A percentile compares a stretch with the other conserved stretches of the same genome.
These are phyloP conservation scores for Magnusiomyces sp. DNA, from an alignment of 1,139 yeast species.

Conservation along the genomic window DNA sequence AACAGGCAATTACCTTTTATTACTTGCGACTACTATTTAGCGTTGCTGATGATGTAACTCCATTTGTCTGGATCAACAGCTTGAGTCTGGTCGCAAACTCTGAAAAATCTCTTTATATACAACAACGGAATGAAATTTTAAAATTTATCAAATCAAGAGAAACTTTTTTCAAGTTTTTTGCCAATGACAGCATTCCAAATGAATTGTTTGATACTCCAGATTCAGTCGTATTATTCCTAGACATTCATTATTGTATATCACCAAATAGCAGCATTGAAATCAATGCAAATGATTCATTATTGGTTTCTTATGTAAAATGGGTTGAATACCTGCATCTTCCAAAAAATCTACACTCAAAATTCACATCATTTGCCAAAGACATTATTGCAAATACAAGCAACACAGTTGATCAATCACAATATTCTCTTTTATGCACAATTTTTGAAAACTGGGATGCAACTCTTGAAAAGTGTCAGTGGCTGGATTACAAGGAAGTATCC, in stretches of 20 bases:
- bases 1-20: slow-evolving; percentile 29
- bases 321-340: no score
- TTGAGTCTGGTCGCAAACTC: slow-evolving; percentile 3
- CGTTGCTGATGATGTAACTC: slow-evolving; percentile 1
- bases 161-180: slow-evolving; percentile 1
- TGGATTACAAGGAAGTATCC: no score
- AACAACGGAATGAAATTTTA: slow-evolving; percentile 5
- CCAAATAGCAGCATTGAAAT: no score
- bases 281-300: no score
- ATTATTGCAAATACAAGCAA: no score
- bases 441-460: no score
- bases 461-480: no score
- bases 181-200: background rate
- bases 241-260: background rate
- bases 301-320: no score
- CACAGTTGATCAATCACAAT: no score
- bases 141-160: slow-evolving; percentile 5
- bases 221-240: background rate
- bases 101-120: slow-evolving; percentile 4
- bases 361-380: no score
- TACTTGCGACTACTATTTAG: slow-evolving; percentile 10
- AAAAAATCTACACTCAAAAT: no score
- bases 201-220: background rate
- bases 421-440: no score
- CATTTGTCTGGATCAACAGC: slow-evolving; percentile 10